Base-by-base conservation (phyloP, 2,329 filamentous ascomycete genomes). In the Penicillium polonicum region DNA sequence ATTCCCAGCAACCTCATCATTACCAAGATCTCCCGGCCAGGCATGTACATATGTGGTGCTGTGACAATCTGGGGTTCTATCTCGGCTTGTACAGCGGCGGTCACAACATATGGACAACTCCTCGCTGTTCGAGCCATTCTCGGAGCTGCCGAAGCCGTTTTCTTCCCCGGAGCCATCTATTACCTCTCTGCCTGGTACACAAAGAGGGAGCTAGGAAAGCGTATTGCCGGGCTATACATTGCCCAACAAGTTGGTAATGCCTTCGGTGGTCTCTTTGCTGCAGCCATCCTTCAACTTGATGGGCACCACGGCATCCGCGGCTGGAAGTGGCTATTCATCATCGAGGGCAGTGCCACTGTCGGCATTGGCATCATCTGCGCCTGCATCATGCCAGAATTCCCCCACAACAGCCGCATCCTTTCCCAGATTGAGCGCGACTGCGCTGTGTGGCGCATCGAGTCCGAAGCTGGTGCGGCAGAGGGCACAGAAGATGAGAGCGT, bases 11-110 rank as follows among this genome's bases (percentile, higher is more conserved):
- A 82, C 60, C 68, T 82, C 23, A 75, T 80, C 52, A 67, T 81
- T n/a, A 86, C 79, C 49, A 81, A 80, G 60, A 75, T 82, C 42
- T 72, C 76, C 6, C 78, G 77, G 52, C 82, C 82, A 5, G 79
- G 76, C 2, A 69, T 83, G 25, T 83, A 83, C 60, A 78, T 84
- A 8, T 81, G 80, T 0, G 68, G 65, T 19, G 79, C 80, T 27
- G 86, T 87, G 80, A 64, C 83, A 27, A 64, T 85, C 21, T 88
- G 85, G 85, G 85, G 85, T 27, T 67, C 84, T 25, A 79, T 87
- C 41, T 85, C 83, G 1, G 85, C 82, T 0, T 72, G 83, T 2
- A 85, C 80, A 0, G 84, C 84, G 15, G 74, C 77, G 23, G 81
- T 79, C 0, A 70, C 79, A 13, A 81, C 76, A 65, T 87, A 85